Evolutionary conservation across 2,329 filamentous ascomycete species (phyloP).

Genomic region (Paracorniculantispora psalliotae): DNA sequence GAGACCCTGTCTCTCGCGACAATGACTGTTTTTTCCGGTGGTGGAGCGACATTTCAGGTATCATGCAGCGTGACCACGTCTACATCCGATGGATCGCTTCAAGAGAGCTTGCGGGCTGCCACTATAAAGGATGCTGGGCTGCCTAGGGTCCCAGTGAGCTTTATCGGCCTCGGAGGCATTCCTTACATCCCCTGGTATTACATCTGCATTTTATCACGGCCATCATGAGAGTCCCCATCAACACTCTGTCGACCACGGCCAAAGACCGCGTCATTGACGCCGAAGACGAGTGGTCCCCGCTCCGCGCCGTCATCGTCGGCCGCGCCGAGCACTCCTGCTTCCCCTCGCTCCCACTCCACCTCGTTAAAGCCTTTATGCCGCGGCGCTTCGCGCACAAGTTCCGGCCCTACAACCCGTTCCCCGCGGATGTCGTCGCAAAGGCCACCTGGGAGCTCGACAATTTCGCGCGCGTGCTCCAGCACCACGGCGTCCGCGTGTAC

Average conservation of each 20-base stretch:
- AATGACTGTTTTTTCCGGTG: too few species aligned
- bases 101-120: too few species aligned
- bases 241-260: background rate
- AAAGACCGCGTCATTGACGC: constrained; percentile 5
- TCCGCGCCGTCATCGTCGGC: constrained; percentile 24
- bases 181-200: too few species aligned
- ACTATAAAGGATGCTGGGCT: too few species aligned
- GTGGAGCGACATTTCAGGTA: too few species aligned
- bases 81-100: too few species aligned
- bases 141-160: too few species aligned
- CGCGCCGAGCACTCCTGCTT: constrained; percentile 23
- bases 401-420: constrained; percentile 20
- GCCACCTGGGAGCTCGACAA: constrained; percentile 22
- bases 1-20: background rate
- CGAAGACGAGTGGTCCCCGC: constrained; percentile 25
- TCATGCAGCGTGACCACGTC: too few species aligned
- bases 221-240: background rate
- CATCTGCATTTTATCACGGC: background rate
- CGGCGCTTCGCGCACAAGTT: constrained; percentile 14
- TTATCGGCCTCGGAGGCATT: too few species aligned
- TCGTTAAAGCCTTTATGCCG: constrained; percentile 21
- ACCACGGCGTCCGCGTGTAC: constrained; percentile 22
- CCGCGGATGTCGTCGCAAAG: constrained; percentile 19
- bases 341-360: constrained; percentile 20
- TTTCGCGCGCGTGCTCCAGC: constrained; percentile 20